phyloP scores from a whole-genome alignment of 2,329 filamentous ascomycete species.

The Aspergillus terreus region DNA sequence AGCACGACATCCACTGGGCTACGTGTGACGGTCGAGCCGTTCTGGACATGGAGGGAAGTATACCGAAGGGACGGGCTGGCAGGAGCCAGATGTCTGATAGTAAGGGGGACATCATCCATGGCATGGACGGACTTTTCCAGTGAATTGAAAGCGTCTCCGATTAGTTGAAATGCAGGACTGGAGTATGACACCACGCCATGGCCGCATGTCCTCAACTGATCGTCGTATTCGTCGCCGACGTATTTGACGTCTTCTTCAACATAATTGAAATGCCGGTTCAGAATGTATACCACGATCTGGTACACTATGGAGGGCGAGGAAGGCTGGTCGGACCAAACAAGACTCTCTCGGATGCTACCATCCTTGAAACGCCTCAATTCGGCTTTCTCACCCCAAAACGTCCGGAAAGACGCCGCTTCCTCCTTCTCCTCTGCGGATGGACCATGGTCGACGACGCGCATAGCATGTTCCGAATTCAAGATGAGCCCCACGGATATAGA shows the following conservation, averaged over 20 bases:
- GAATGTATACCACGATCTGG: conserved; percentile 72
- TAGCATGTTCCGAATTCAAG: conserved; percentile 68
- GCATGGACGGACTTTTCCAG: conserved; percentile 74
- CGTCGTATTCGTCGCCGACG: conserved; percentile 51
- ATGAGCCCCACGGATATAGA: conserved; percentile 63
- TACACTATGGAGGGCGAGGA: conserved; percentile 64
- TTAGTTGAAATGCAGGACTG: conserved; percentile 58
- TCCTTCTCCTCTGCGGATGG: conserved; percentile 81
- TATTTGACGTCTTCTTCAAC: conserved; percentile 52
- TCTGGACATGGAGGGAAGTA: conserved; percentile 47
- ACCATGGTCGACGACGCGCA: conserved; percentile 79
- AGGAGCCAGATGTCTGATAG: conserved; percentile 73
- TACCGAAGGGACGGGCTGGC: conserved; percentile 71
- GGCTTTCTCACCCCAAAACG: conserved; percentile 92
- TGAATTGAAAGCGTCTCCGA: conserved; percentile 65
- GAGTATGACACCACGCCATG: conserved; percentile 41
- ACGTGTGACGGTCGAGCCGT: conserved; percentile 16
- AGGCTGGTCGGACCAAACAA: conserved; percentile 72
- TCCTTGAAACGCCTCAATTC: conserved; percentile 94
- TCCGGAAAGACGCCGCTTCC: conserved; percentile 74
- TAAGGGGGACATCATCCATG: conserved; percentile 81
- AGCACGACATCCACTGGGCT: conserved; percentile 72
- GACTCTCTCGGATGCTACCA: conserved; percentile 85
- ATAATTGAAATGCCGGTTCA: conserved; percentile 66
- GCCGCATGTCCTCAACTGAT: conserved; percentile 27